Base-by-base conservation (phyloP, 2,329 filamentous ascomycete species). In the Fusarium sublunatum region DNA sequence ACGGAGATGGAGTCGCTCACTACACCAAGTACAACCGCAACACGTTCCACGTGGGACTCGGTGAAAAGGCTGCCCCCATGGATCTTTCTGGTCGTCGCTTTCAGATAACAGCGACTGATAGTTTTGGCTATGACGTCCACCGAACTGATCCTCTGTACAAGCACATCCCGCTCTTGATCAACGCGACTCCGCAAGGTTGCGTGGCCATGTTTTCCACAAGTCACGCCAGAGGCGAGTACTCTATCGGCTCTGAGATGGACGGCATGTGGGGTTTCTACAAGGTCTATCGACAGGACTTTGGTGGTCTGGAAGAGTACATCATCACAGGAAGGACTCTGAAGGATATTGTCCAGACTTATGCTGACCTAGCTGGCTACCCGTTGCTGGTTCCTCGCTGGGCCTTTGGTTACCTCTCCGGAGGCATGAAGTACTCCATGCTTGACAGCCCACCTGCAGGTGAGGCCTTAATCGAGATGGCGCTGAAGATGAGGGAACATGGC, bases 221-320 rank as follows among this genome's bases (percentile, higher is more conserved):
- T 3, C 87, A 91, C 69, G 80, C 83, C 1, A 78, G 89, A 47
- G 88, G 87, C 0, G 82, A 82, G 13, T 91, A 88, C 78, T 85
- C 84, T 8, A 80, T 92, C 7, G 90, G 89, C 3, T 86, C 86
- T 1, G 89, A 92, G 73, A 88, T 92, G 75, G 90, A 92, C 69
- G 89, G 89, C 26, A 83, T 91, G 76, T 92, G 89, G 88, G 89
- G 89, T 1, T 84, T 84, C 54, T 91, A 87, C 82, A 91, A 91
- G 72, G 87, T 90, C 19, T 91, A 90, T 68, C 83, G 89, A 7
- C 89, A 92, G 73, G 87, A 90, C 58, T 84, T 88, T 61, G 89
- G 90, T 22, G 90, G 90, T 0, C 78, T 92, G 1, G 89, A 92
- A 70, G 84, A 91, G 75, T 91, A 91, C 64, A 78, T 88, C 22